A percentile compares a stretch with the other conserved stretches of the same genome.
These are phyloP conservation scores for Colletotrichum sp. DNA, from an alignment of 2,329 filamentous ascomycete genomes.

Conservation along the genomic window DNA sequence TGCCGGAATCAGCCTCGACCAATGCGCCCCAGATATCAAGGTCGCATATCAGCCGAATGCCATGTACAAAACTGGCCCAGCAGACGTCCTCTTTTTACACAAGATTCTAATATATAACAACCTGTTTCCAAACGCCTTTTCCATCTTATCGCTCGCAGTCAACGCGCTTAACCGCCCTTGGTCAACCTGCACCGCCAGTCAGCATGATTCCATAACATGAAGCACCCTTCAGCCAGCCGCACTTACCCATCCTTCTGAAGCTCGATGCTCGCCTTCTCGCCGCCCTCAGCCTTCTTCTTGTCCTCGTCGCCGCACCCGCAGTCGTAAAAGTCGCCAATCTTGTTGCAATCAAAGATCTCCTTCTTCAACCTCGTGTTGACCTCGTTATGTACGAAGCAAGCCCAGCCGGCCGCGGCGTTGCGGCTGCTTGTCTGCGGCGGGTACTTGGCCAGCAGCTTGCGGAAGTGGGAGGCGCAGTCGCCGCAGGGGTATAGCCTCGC, in stretches of 20 bases:
- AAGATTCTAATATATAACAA: neutral
- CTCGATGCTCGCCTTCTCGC: slow-evolving; percentile 23
- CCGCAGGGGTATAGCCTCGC: slow-evolving; percentile 74
- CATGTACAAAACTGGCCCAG: neutral
- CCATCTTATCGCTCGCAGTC: neutral
- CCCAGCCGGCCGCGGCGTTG: slow-evolving; percentile 70
- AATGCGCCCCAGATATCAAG: neutral
- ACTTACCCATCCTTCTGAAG: slow-evolving; percentile 14
- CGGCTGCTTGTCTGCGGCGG: slow-evolving; percentile 70
- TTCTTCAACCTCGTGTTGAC: slow-evolving; percentile 71
- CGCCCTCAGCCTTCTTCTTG: slow-evolving; percentile 42
- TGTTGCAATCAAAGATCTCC: slow-evolving; percentile 67
- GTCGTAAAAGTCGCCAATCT: slow-evolving; percentile 75
- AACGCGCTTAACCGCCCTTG: neutral
- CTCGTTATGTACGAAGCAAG: slow-evolving; percentile 71
- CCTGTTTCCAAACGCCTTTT: neutral
- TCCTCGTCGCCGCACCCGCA: slow-evolving; percentile 74
- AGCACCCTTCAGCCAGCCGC: neutral
- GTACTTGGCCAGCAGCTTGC: slow-evolving; percentile 63
- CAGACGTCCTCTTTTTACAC: neutral
- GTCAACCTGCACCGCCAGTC: neutral
- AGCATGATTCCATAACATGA: neutral
- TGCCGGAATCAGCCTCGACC: neutral
- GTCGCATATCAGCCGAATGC: neutral
- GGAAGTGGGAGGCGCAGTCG: slow-evolving; percentile 73